Conservation (phyloP, 1,139 yeast genomes). For the Nakaseomyces glabratus region DNA sequence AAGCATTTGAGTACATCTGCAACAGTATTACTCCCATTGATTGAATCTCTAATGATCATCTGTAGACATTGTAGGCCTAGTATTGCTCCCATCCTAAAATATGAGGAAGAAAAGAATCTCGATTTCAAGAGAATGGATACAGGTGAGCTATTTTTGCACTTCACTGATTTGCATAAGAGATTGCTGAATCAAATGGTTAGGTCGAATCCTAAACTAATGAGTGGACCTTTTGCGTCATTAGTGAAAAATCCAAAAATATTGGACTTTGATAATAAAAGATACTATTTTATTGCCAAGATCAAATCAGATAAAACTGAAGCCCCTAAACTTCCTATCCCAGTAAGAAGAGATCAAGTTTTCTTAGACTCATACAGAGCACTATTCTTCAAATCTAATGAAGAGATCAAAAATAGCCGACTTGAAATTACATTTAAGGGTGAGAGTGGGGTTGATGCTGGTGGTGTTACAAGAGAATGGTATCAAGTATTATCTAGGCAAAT, state of each 20-base stretch:
- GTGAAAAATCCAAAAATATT: conserved; percentile 83
- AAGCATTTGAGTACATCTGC: conserved; percentile 55
- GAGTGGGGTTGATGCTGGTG: conserved; percentile 97
- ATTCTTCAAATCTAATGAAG: conserved; percentile 71
- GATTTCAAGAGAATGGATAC: conserved; percentile 71
- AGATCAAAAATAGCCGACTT: conserved; percentile 63
- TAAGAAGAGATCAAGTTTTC: conserved; percentile 86
- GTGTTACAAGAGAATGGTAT: conserved; percentile 95
- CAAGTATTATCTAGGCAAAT: conserved; percentile 90
- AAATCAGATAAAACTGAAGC: conserved; percentile 42
- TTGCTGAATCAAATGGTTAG: conserved; percentile 88
- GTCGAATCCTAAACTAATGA: conserved; percentile 85
- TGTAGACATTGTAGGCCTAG: conserved; percentile 66
- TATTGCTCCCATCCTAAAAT: conserved; percentile 33
- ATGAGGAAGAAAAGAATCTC: conserved; percentile 50
- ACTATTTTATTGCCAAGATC: conserved; percentile 69
- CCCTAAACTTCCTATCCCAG: conserved; percentile 50
- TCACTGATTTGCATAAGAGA: conserved; percentile 85
- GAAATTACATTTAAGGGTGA: conserved; percentile 85
- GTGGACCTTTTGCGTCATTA: conserved; percentile 89
- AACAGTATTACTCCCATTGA: conserved; percentile 73
- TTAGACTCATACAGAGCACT: conserved; percentile 81
- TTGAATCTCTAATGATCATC: conserved; percentile 91
- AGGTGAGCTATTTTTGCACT: conserved; percentile 72
- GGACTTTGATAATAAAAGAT: conserved; percentile 90